A percentile compares a stretch with the other conserved stretches of the same genome.
These are phyloP conservation scores for Hanseniaspora opuntiae DNA, from an alignment of 805 yeast species.

Conservation along the genomic window DNA sequence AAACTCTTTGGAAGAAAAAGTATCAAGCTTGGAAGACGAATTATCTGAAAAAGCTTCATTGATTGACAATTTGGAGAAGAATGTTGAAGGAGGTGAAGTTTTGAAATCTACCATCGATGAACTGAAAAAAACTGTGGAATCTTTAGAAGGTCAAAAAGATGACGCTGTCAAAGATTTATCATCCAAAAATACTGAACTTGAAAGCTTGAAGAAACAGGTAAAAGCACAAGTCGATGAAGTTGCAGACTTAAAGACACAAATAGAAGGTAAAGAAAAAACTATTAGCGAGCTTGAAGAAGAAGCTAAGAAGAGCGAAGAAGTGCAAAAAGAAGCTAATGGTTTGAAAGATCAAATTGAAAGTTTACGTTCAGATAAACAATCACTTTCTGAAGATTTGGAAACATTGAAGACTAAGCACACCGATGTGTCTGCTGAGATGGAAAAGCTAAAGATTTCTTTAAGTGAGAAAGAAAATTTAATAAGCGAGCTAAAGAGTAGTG, in stretches of 20 bases:
- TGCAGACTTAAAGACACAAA: not conserved
- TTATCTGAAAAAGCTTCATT: not conserved
- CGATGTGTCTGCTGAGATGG: not conserved
- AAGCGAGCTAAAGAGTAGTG: not conserved
- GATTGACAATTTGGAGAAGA: not conserved
- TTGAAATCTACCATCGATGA: not conserved
- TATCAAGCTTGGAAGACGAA: not conserved
- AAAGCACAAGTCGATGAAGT: not conserved
- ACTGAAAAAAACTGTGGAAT: conserved; percentile 6
- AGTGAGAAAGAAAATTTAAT: not conserved
- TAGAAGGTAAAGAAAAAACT: not conserved
- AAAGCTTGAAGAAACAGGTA: not conserved
- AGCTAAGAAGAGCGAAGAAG: not conserved
- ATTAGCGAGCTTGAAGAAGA: not conserved
- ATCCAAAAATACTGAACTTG: not conserved
- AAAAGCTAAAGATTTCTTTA: not conserved
- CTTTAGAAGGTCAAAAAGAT: not conserved
- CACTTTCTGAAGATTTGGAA: not conserved
- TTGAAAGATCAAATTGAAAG: not conserved
- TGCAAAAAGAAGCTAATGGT: not conserved
- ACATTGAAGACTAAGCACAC: not conserved
- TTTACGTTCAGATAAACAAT: not conserved
- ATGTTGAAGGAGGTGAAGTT: not conserved
- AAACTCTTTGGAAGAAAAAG: not conserved
- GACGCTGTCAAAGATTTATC: not conserved